These are phyloP conservation scores for Serendipita sp. DNA, from an alignment of 768 basidiomycete species.

Conservation along the genomic window DNA sequence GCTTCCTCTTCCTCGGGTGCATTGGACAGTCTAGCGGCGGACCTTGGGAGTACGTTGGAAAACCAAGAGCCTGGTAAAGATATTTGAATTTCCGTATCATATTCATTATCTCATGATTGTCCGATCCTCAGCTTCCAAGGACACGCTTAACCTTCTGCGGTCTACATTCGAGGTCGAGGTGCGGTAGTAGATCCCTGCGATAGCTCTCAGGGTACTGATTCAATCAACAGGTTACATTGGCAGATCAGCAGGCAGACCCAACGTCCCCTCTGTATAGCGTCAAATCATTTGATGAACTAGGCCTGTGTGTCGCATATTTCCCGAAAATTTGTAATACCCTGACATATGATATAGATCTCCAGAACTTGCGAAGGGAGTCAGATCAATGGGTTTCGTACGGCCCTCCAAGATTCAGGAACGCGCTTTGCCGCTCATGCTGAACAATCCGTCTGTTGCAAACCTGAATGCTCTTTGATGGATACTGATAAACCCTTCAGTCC, in stretches of 20 bases:
- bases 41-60: not conserved
- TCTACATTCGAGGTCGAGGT: not conserved
- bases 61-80: too few relatives aligned
- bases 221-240: slow-evolving; percentile 64
- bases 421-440: slow-evolving; percentile 77
- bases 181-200: not conserved
- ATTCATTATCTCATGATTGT: too few relatives aligned
- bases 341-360: slow-evolving; percentile 36
- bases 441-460: slow-evolving; percentile 55
- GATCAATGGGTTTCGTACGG: slow-evolving; percentile 89
- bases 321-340: not conserved
- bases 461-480: not conserved
- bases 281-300: slow-evolving; percentile 90
- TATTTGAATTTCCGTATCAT: too few relatives aligned
- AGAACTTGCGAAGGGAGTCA: slow-evolving; percentile 85
- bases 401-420: slow-evolving; percentile 98
- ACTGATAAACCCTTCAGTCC: slow-evolving; percentile 35
- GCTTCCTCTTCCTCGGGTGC: not conserved
- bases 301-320: slow-evolving; percentile 44
- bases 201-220: not conserved
- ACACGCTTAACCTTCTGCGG: not conserved
- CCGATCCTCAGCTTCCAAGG: not conserved
- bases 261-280: slow-evolving; percentile 90
- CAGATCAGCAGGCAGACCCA: slow-evolving; percentile 89
- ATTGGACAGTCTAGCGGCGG: not conserved